Conservation (phyloP, 495 filamentous ascomycete species). For the Hyaloscypha finlandica region DNA sequence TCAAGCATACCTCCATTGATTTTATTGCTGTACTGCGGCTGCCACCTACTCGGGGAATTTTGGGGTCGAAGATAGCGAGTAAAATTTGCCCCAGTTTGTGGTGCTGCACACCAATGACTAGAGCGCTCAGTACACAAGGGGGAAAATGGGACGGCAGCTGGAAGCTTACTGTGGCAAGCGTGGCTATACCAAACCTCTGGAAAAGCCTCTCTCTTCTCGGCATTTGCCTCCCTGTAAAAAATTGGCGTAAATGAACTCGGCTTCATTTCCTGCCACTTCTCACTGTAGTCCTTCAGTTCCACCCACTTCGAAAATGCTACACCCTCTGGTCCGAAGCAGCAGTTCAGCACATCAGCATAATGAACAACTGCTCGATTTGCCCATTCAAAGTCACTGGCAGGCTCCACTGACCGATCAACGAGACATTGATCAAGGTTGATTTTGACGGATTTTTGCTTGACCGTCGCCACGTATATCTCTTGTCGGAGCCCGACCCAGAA, state of each 20-base stretch:
- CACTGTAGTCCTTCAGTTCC: conserved; percentile 35
- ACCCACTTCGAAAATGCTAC: conserved; percentile 36
- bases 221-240: conserved; percentile 33
- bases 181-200: conserved; percentile 49
- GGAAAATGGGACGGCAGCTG: neutral
- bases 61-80: conserved; percentile 45
- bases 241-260: conserved; percentile 44
- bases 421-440: conserved; percentile 43
- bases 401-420: conserved; percentile 44
- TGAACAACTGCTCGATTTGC: conserved; percentile 55
- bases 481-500: conserved; percentile 61
- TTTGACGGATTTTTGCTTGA: conserved; percentile 47
- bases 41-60: conserved; percentile 39
- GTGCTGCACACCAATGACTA: conserved; percentile 55
- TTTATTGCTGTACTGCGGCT: conserved; percentile 34
- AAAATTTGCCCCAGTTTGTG: conserved; percentile 56
- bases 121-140: neutral
- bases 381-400: conserved; percentile 50
- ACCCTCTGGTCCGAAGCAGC: conserved; percentile 45
- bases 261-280: conserved; percentile 37
- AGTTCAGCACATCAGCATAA: conserved; percentile 54
- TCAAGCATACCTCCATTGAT: conserved; percentile 36
- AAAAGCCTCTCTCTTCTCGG: conserved; percentile 34
- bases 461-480: conserved; percentile 57
- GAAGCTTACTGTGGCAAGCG: conserved; percentile 48